A percentile compares a stretch with the other conserved stretches of the same genome.
Conservation (phyloP, 163 green algal species). For the Scenedesmus sp. region DNA sequence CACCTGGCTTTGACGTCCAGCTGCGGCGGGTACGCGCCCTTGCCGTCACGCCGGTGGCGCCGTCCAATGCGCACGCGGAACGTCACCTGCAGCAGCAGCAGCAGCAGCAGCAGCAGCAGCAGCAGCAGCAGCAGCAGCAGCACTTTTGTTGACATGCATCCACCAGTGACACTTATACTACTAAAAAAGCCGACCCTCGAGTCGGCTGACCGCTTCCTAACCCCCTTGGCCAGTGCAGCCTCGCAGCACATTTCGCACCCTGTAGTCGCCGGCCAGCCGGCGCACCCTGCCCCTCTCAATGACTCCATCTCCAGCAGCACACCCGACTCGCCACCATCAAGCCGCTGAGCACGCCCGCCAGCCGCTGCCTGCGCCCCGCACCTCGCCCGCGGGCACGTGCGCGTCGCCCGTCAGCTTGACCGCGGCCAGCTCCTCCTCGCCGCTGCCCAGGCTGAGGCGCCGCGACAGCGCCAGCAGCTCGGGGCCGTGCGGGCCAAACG, state of each 20-base stretch:
- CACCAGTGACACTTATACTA: no score
- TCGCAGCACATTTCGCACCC: no score
- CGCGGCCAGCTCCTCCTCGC: conserved; percentile 79
- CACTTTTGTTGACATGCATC: no score
- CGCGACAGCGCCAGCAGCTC: conserved; percentile 88
- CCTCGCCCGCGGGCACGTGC: conserved; percentile 81
- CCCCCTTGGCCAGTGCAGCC: no score
- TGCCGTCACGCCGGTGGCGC: conserved; percentile 62
- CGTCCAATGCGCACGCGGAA: conserved; percentile 65
- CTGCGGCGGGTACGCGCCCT: conserved; percentile 87
- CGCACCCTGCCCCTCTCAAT: no score
- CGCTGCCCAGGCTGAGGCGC: conserved; percentile 42
- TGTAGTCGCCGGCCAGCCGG: no score
- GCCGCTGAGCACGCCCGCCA: no score
- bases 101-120: conserved; percentile 5
- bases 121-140: conserved; percentile 6
- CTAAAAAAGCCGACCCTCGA: no score
- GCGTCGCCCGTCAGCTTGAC: conserved; percentile 94
- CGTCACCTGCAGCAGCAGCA: conserved; percentile 44
- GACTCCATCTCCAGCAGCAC: no score
- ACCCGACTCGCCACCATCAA: no score
- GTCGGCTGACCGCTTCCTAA: no score
- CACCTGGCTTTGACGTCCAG: conserved; percentile 78
- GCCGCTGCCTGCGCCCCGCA: no score
- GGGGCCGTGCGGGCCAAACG: conserved; percentile 91